These are phyloP conservation scores for Uronychia setigera DNA, from an alignment of 73 alveolate species.

Conservation along the genomic window DNA sequence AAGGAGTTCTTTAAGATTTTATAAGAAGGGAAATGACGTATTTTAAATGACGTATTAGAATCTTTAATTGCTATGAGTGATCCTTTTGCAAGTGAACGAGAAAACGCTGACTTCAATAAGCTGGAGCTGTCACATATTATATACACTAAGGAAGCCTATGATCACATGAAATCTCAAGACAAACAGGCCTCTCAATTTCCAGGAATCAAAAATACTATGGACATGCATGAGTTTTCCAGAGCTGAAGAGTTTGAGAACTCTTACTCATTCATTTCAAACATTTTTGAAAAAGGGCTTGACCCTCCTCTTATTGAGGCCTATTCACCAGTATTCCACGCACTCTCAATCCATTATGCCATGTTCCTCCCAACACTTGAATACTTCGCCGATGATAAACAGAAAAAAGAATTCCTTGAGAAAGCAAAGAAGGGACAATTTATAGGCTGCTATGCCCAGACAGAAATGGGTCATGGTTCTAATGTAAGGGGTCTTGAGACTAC, in stretches of 20 bases:
- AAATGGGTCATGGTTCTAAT: constrained; percentile 84
- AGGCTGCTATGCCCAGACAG: constrained; percentile 83
- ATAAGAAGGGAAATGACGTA: no score
- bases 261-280: background rate
- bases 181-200: background rate
- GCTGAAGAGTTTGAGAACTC: background rate
- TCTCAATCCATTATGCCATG: constrained; percentile 33
- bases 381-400: constrained; percentile 19
- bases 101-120: background rate
- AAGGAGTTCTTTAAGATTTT: no score
- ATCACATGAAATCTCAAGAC: background rate
- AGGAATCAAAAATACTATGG: background rate
- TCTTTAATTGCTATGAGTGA: no score
- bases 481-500: constrained; percentile 74
- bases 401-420: constrained; percentile 44
- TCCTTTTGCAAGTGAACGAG: no score
- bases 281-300: background rate
- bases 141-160: background rate
- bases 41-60: no score
- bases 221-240: background rate
- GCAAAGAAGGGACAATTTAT: constrained; percentile 33
- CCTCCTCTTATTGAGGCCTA: background rate
- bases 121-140: background rate
- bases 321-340: background rate
- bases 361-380: constrained; percentile 35